phyloP scores from a whole-genome alignment of 2,329 filamentous ascomycete genomes.

The Hypoxylon sp. region DNA sequence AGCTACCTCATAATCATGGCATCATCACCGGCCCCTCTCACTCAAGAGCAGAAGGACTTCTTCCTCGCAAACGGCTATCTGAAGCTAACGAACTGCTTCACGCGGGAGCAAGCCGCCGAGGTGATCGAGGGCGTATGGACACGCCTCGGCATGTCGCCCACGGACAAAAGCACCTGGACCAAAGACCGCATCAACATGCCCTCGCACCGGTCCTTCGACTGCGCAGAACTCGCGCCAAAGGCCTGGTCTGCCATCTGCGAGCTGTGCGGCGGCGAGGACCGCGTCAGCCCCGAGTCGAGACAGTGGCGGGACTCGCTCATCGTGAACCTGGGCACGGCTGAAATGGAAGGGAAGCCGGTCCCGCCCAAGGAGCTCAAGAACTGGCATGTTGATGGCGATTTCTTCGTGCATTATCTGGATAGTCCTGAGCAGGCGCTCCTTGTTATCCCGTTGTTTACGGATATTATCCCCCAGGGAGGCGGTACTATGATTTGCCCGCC shows the following conservation, averaged over 20 bases:
- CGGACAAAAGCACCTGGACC: slow-evolving; percentile 75
- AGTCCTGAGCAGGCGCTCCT: slow-evolving; percentile 77
- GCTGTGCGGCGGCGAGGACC: slow-evolving; percentile 73
- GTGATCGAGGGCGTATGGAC: slow-evolving; percentile 69
- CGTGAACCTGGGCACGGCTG: slow-evolving; percentile 74
- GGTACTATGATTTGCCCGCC: slow-evolving; percentile 74
- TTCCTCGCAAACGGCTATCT: slow-evolving; percentile 70
- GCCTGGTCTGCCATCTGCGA: slow-evolving; percentile 77
- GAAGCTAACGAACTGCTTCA: slow-evolving; percentile 63
- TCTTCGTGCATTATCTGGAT: slow-evolving; percentile 79
- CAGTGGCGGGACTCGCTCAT: slow-evolving; percentile 77
- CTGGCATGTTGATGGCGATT: slow-evolving; percentile 81
- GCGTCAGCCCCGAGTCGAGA: slow-evolving; percentile 62
- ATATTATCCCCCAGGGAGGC: slow-evolving; percentile 71
- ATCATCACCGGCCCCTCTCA: slow-evolving; percentile 48
- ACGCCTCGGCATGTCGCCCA: slow-evolving; percentile 73
- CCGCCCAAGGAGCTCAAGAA: slow-evolving; percentile 65
- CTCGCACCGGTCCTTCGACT: slow-evolving; percentile 66
- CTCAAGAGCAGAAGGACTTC: slow-evolving; percentile 55
- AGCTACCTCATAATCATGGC: slow-evolving; percentile 47
- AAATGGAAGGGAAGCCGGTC: slow-evolving; percentile 63
- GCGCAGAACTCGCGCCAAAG: slow-evolving; percentile 70
- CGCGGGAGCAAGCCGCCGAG: slow-evolving; percentile 50
- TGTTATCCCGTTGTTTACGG: slow-evolving; percentile 76
- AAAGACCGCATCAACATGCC: slow-evolving; percentile 74